phyloP scores from a whole-genome alignment of 1,284 basidiomycete genomes.

The Leccinum colubrinum region DNA sequence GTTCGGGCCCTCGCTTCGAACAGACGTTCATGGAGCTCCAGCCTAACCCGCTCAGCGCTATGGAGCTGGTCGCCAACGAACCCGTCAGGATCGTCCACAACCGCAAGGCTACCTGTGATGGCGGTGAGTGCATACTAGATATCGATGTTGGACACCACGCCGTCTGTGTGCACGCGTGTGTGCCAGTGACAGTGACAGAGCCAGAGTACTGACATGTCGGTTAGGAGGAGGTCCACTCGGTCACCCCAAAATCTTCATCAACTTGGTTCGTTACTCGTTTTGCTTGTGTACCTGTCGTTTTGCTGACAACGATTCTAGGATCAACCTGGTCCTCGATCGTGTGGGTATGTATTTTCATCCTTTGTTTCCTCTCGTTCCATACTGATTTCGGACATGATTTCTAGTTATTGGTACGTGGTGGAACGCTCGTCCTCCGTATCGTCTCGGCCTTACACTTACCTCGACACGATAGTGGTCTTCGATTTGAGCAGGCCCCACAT shows the following conservation, averaged over 20 bases:
- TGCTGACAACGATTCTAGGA: slow-evolving; percentile 46
- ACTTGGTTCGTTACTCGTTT: slow-evolving; percentile 60
- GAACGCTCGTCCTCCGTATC: slow-evolving; percentile 9
- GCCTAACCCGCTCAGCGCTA: slow-evolving; percentile 88
- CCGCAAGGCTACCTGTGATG: slow-evolving; percentile 89
- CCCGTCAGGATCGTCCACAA: slow-evolving; percentile 81
- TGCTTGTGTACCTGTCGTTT: slow-evolving; percentile 9
- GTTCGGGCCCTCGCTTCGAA: slow-evolving; percentile 82
- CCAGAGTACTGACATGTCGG: slow-evolving; percentile 14
- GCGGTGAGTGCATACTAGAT: slow-evolving; percentile 60
- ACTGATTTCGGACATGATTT: slow-evolving; percentile 12
- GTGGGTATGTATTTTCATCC: slow-evolving; percentile 59
- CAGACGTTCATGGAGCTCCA: slow-evolving; percentile 87
- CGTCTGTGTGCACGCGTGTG: background rate
- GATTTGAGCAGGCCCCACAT: slow-evolving; percentile 68
- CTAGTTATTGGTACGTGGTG: slow-evolving; percentile 77
- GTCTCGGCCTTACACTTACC: slow-evolving; percentile 9
- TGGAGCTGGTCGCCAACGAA: slow-evolving; percentile 86
- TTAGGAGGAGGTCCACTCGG: slow-evolving; percentile 93
- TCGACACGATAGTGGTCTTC: slow-evolving; percentile 63
- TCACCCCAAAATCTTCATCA: slow-evolving; percentile 96
- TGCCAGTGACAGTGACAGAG: background rate
- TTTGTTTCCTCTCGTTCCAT: background rate
- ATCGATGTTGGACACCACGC: background rate
- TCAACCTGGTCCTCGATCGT: slow-evolving; percentile 71